phyloP scores from a whole-genome alignment of 129 eudicot genomes.

The Rutidosis leptorrhynchoides region DNA sequence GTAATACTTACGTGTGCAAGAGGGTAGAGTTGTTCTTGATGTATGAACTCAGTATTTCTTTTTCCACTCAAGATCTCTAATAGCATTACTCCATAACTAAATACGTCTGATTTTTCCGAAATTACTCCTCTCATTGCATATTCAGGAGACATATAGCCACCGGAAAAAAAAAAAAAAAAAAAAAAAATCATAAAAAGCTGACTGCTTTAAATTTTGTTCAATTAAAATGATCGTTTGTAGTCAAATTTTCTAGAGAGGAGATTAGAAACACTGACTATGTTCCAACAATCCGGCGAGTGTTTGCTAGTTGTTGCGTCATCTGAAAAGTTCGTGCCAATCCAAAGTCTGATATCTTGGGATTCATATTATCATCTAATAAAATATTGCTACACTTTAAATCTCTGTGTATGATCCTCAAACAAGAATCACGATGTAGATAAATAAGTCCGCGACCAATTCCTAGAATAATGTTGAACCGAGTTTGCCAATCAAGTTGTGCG shows the following conservation, averaged over 20 bases:
- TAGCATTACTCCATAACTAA: constrained; percentile 43
- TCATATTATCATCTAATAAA: constrained; percentile 42
- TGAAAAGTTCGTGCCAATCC: constrained; percentile 47
- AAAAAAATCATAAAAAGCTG: constrained; percentile 8
- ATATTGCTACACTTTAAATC: constrained; percentile 47
- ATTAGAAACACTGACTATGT: constrained; percentile 32
- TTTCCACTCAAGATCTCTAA: constrained; percentile 43
- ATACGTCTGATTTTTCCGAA: constrained; percentile 44
- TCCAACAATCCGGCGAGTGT: constrained; percentile 41
- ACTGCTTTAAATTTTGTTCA: neutral
- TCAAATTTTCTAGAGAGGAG: neutral
- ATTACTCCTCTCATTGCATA: constrained; percentile 37
- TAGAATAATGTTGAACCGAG: constrained; percentile 36
- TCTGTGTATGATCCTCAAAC: constrained; percentile 48
- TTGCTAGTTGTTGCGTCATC: constrained; percentile 34
- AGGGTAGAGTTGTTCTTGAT: constrained; percentile 29
- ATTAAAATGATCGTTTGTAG: neutral
- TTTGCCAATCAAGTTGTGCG: constrained; percentile 37
- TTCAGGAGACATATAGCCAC: constrained; percentile 52
- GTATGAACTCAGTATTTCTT: constrained; percentile 30
- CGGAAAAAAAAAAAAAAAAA: too few species aligned
- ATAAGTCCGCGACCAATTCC: constrained; percentile 41
- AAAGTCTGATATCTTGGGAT: constrained; percentile 51
- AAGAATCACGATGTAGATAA: constrained; percentile 52
- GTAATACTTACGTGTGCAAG: constrained; percentile 34